Percentiles rank a stretch among this genome's conserved stretches.
phyloP scores from a whole-genome alignment of 1,284 basidiomycete genomes.

The Xerocomus tenax region DNA sequence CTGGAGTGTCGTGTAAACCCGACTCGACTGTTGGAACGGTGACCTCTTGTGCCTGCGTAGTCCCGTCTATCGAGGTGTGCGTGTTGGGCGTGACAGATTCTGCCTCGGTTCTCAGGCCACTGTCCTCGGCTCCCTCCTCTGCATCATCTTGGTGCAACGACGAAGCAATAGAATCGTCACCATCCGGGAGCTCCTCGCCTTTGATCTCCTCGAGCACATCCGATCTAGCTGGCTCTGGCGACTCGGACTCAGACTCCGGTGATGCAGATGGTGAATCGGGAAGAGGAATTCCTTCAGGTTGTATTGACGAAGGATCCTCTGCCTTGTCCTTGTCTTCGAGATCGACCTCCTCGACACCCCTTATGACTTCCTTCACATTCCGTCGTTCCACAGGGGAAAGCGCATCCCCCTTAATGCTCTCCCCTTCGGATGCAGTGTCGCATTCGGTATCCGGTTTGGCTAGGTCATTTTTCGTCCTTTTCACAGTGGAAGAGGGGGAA shows the following conservation, averaged over 20 bases:
- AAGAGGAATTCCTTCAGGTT: constrained; percentile 45
- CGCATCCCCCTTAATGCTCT: constrained; percentile 18
- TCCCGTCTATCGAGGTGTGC: constrained; percentile 2
- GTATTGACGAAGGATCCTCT: constrained; percentile 17
- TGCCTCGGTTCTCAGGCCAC: background rate
- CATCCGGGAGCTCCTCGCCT: constrained; percentile 24
- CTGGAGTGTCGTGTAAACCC: constrained; percentile 11
- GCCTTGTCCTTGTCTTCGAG: constrained; percentile 38
- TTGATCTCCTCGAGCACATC: constrained; percentile 30
- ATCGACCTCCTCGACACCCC: constrained; percentile 61
- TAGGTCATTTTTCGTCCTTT: constrained; percentile 39
- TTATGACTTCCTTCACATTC: constrained; percentile 58
- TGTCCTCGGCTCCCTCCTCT: constrained; percentile 9
- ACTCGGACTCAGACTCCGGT: constrained; percentile 12
- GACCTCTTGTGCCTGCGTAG: constrained; percentile 3
- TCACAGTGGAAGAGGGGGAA: constrained; percentile 31
- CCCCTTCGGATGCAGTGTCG: constrained; percentile 17
- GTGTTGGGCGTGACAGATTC: background rate
- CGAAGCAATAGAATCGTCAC: constrained; percentile 21
- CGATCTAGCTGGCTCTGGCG: constrained; percentile 14
- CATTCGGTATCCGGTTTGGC: constrained; percentile 16
- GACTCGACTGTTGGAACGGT: constrained; percentile 2
- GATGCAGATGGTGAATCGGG: constrained; percentile 37
- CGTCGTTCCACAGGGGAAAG: constrained; percentile 31
- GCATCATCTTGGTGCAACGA: constrained; percentile 11